Conservation (phyloP, 2,329 filamentous ascomycete genomes). For the Sporothrix inflata region DNA sequence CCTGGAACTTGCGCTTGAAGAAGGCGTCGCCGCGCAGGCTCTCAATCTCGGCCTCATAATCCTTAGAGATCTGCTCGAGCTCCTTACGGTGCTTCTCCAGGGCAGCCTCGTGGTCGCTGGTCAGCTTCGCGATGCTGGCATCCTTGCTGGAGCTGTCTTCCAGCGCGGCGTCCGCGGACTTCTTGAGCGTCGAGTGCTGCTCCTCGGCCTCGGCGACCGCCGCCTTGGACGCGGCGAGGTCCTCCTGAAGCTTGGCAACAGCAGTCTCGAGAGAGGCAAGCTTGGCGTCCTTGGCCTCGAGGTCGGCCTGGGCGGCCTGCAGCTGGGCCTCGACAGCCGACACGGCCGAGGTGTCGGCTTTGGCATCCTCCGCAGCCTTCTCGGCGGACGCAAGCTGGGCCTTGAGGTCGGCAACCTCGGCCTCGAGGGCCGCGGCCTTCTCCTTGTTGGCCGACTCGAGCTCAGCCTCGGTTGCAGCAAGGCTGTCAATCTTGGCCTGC, state of each 20-base stretch:
- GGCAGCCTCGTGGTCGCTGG: conserved; percentile 50
- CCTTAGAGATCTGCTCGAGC: conserved; percentile 60
- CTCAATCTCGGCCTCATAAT: conserved; percentile 68
- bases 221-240: conserved; percentile 45
- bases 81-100: conserved; percentile 59
- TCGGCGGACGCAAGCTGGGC: conserved; percentile 52
- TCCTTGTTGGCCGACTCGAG: conserved; percentile 51
- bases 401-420: conserved; percentile 56
- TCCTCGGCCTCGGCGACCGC: conserved; percentile 50
- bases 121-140: conserved; percentile 53
- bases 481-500: conserved; percentile 59
- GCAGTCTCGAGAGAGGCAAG: conserved; percentile 50
- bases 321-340: conserved; percentile 49
- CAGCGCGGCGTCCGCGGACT: conserved; percentile 45
- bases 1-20: conserved; percentile 66
- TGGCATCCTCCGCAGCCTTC: conserved; percentile 48
- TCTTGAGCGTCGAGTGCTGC: conserved; percentile 17
- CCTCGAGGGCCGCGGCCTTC: conserved; percentile 56
- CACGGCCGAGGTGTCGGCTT: conserved; percentile 46
- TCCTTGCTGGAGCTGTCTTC: conserved; percentile 55
- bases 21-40: conserved; percentile 64
- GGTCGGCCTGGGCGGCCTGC: conserved; percentile 51
- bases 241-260: conserved; percentile 41
- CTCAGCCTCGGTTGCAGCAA: conserved; percentile 52
- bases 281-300: conserved; percentile 49